Percentiles rank a stretch among this genome's conserved stretches.
These are phyloP conservation scores for Amanita rimosa DNA, from an alignment of 768 basidiomycete species.

Conservation along the genomic window DNA sequence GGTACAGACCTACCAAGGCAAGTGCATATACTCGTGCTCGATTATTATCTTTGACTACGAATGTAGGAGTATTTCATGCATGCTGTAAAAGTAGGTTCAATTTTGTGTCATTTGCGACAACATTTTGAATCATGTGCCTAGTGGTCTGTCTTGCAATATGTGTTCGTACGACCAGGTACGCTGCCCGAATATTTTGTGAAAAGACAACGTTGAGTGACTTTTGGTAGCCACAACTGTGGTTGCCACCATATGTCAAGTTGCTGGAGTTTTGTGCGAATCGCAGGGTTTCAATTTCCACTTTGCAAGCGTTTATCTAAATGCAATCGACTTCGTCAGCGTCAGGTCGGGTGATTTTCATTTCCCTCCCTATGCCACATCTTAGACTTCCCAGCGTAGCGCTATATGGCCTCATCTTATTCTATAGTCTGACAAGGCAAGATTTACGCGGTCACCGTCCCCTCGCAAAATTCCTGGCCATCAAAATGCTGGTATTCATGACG, in stretches of 20 bases:
- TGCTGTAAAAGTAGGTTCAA: conserved; percentile 44
- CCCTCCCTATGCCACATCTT: not conserved
- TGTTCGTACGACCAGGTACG: conserved; percentile 40
- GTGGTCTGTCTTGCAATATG: conserved; percentile 79
- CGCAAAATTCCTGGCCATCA: conserved; percentile 70
- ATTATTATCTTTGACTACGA: conserved; percentile 1
- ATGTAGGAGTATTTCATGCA: conserved; percentile 68
- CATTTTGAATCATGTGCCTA: conserved; percentile 14
- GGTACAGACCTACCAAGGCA: conserved; percentile 62
- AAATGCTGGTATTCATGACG: conserved; percentile 69
- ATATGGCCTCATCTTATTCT: conserved; percentile 69
- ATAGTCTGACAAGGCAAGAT: conserved; percentile 63
- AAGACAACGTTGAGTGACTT: not conserved
- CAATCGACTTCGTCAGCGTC: conserved; percentile 64
- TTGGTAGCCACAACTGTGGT: conserved; percentile 40
- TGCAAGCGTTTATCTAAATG: conserved; percentile 52
- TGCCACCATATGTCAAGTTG: conserved; percentile 58
- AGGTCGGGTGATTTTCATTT: conserved; percentile 27
- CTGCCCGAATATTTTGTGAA: not conserved
- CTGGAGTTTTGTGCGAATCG: conserved; percentile 50
- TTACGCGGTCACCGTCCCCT: conserved; percentile 59
- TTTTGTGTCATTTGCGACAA: conserved; percentile 1
- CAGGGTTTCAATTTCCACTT: conserved; percentile 39
- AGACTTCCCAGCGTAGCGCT: conserved; percentile 43
- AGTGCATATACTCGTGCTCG: not conserved